Evolutionary conservation across 805 yeast species (phyloP).

Genomic region (Spathaspora passalidarum): DNA sequence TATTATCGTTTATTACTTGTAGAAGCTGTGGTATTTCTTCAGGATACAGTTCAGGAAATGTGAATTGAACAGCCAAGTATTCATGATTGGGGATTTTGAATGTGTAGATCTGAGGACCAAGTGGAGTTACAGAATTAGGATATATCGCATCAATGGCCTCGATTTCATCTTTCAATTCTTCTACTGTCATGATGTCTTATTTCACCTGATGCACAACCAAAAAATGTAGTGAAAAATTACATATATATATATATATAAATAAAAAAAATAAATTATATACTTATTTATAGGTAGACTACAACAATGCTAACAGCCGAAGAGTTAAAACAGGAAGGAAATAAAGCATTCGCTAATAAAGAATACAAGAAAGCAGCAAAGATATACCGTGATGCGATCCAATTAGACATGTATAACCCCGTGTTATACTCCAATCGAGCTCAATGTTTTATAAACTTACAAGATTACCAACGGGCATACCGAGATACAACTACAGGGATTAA

Average conservation of each 20-base stretch:
- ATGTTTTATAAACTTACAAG: constrained; percentile 51
- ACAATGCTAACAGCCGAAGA: constrained; percentile 14
- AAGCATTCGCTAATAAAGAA: constrained; percentile 43
- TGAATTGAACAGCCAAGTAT: constrained; percentile 57
- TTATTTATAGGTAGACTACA: neutral
- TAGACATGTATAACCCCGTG: constrained; percentile 50
- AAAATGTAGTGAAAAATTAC: neutral
- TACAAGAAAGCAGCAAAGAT: constrained; percentile 49
- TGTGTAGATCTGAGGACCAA: constrained; percentile 38
- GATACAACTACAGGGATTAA: constrained; percentile 51
- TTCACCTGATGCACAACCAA: neutral
- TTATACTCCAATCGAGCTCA: constrained; percentile 68
- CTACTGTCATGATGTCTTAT: constrained; percentile 22
- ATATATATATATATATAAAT: too few relatives aligned
- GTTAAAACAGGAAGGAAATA: constrained; percentile 49
- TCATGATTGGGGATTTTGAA: constrained; percentile 62
- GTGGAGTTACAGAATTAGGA: constrained; percentile 53
- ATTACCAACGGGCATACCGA: constrained; percentile 46
- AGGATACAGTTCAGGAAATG: constrained; percentile 75
- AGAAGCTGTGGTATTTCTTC: constrained; percentile 56
- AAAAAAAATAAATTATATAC: neutral
- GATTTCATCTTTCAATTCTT: constrained; percentile 67
- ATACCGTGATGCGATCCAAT: constrained; percentile 54
- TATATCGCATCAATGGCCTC: constrained; percentile 85
- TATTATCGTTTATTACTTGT: constrained; percentile 45